phyloP scores from a whole-genome alignment of 129 eudicot genomes.

The Deinandra increscens region DNA sequence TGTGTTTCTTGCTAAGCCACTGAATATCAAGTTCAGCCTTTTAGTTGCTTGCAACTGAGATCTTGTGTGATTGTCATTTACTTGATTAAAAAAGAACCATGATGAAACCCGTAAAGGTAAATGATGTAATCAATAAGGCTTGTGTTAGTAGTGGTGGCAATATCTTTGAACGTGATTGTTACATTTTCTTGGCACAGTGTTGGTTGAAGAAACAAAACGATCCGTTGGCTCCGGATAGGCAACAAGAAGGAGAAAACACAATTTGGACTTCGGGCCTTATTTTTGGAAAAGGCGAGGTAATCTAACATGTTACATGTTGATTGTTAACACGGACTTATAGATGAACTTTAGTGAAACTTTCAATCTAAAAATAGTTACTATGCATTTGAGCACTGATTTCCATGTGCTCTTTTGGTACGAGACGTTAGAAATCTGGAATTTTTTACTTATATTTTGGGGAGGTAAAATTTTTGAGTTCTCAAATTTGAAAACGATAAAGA shows the following conservation, averaged over 20 bases:
- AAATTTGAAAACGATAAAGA: not conserved
- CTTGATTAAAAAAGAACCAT: not conserved
- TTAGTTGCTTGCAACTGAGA: not conserved
- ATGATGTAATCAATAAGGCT: not conserved
- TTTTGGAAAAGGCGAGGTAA: conserved; percentile 84
- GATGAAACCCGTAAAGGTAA: not conserved
- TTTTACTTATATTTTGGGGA: not conserved
- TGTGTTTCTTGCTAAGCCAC: not conserved
- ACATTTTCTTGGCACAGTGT: conserved; percentile 46
- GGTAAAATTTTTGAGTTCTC: not conserved
- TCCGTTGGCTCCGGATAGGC: conserved; percentile 66
- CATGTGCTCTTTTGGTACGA: conserved; percentile 5
- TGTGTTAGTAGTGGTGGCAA: not conserved
- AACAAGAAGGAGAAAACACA: conserved; percentile 48
- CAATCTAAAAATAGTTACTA: not conserved
- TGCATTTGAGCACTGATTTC: conserved; percentile 6
- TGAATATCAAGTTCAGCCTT: conserved; percentile 3
- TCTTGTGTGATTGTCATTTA: not conserved
- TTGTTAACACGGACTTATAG: not conserved
- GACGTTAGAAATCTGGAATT: not conserved
- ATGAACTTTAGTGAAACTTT: not conserved
- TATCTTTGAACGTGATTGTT: not conserved
- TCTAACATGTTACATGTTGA: not conserved
- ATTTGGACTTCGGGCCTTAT: conserved; percentile 95
- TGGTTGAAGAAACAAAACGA: conserved; percentile 96